Percentiles rank a stretch among this genome's conserved stretches.
Conservation (phyloP, 371 early-diverging fungal genomes). For the Capniomyces stellatus region DNA sequence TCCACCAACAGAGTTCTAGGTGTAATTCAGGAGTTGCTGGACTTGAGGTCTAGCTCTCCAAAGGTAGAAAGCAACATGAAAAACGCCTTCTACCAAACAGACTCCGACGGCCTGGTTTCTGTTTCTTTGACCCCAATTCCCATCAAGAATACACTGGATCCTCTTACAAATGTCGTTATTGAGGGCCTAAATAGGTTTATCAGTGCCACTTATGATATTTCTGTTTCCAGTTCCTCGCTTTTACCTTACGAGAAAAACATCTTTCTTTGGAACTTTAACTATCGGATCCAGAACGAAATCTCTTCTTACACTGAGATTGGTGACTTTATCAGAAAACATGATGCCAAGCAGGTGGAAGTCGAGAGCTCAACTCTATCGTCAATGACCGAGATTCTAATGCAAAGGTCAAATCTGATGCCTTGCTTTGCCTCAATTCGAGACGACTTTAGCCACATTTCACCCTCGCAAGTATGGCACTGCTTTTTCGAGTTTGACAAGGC, state of each 20-base stretch:
- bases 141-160: too few species aligned
- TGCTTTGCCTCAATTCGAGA: not conserved
- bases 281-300: not conserved
- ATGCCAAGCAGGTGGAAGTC: not conserved
- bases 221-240: not conserved
- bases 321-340: not conserved
- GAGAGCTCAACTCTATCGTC: not conserved
- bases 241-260: constrained; percentile 12
- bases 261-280: constrained; percentile 13
- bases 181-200: not conserved
- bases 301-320: not conserved
- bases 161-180: constrained; percentile 1
- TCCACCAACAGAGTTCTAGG: constrained; percentile 6
- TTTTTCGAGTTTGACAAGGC: not conserved
- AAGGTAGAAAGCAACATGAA: too few species aligned
- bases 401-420: not conserved
- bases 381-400: not conserved
- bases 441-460: too few species aligned
- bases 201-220: not conserved
- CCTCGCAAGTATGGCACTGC: not conserved
- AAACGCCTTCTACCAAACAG: not conserved
- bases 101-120: not conserved
- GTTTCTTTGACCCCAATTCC: not conserved
- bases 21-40: constrained; percentile 8
- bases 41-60: constrained; percentile 5